Conservation (phyloP, 2,329 filamentous ascomycete species). For the Pezicula radicicola region DNA sequence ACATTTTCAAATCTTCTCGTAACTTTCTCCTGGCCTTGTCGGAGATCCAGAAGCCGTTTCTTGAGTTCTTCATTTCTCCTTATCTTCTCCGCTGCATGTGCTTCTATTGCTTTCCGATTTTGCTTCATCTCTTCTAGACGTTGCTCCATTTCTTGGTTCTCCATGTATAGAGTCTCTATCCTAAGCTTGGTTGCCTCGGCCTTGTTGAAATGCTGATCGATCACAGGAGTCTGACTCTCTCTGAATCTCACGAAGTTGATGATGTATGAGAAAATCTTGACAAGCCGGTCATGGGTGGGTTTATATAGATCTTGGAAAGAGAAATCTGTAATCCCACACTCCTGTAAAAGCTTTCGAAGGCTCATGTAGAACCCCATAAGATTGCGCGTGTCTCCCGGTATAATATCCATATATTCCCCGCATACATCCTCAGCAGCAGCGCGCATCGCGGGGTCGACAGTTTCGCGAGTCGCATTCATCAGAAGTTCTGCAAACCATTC, state of each 20-base stretch:
- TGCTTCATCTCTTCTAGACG: constrained; percentile 77
- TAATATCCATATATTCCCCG: constrained; percentile 77
- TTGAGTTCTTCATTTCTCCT: constrained; percentile 85
- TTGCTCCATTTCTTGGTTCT: constrained; percentile 84
- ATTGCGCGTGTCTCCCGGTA: constrained; percentile 85
- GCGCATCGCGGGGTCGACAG: constrained; percentile 91
- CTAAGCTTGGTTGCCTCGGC: constrained; percentile 80
- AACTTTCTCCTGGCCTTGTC: constrained; percentile 78
- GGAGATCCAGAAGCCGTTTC: constrained; percentile 73
- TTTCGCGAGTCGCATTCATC: constrained; percentile 89
- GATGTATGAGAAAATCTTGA: constrained; percentile 95
- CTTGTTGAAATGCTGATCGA: constrained; percentile 92
- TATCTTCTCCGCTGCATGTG: constrained; percentile 79
- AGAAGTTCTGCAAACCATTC: constrained; percentile 96
- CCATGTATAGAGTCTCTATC: constrained; percentile 80
- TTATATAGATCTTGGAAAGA: constrained; percentile 89
- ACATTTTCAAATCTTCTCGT: constrained; percentile 79
- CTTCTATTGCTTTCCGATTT: constrained; percentile 77
- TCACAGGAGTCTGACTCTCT: constrained; percentile 83
- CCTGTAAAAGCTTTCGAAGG: constrained; percentile 72
- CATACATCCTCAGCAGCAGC: constrained; percentile 86
- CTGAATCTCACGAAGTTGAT: constrained; percentile 99
- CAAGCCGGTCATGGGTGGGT: constrained; percentile 83
- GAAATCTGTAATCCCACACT: constrained; percentile 92
- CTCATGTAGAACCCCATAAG: constrained; percentile 94